Evolutionary conservation across 2,329 filamentous ascomycete genomes (phyloP).

Genomic region (Stemphylium beticola): DNA sequence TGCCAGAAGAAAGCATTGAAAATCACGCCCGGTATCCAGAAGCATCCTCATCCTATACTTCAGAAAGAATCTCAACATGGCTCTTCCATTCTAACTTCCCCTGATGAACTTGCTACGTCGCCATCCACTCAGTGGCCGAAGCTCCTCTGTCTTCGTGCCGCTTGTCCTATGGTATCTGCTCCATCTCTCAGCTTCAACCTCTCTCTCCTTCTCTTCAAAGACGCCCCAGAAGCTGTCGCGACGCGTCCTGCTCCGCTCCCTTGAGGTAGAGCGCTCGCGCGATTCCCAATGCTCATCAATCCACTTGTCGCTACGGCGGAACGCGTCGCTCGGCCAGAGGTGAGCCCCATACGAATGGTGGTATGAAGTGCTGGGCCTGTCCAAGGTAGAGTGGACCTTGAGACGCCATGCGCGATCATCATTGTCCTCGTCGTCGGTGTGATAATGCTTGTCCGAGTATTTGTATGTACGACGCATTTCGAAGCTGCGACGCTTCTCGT

Average conservation of each 20-base stretch:
- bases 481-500: slow-evolving; percentile 7
- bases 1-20: not conserved
- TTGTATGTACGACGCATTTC: slow-evolving; percentile 12
- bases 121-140: slow-evolving; percentile 38
- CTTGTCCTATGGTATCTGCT: slow-evolving; percentile 32
- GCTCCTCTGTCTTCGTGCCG: slow-evolving; percentile 40
- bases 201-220: slow-evolving; percentile 18
- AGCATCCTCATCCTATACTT: not conserved
- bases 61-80: not conserved
- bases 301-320: slow-evolving; percentile 35
- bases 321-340: slow-evolving; percentile 27
- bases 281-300: slow-evolving; percentile 35
- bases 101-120: slow-evolving; percentile 14
- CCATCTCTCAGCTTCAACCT: slow-evolving; percentile 30
- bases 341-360: slow-evolving; percentile 13
- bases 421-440: slow-evolving; percentile 18
- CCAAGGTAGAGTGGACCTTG: slow-evolving; percentile 28
- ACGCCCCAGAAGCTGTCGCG: slow-evolving; percentile 22
- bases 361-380: slow-evolving; percentile 25
- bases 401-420: slow-evolving; percentile 33
- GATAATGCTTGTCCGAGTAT: slow-evolving; percentile 9
- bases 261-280: slow-evolving; percentile 24
- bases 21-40: not conserved
- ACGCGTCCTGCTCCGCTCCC: slow-evolving; percentile 5
- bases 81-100: not conserved